Evolutionary conservation across 2,329 filamentous ascomycete genomes (phyloP), one percentile per base, ranked within the genome.

Genomic region (Grosmannia clavigera): DNA sequence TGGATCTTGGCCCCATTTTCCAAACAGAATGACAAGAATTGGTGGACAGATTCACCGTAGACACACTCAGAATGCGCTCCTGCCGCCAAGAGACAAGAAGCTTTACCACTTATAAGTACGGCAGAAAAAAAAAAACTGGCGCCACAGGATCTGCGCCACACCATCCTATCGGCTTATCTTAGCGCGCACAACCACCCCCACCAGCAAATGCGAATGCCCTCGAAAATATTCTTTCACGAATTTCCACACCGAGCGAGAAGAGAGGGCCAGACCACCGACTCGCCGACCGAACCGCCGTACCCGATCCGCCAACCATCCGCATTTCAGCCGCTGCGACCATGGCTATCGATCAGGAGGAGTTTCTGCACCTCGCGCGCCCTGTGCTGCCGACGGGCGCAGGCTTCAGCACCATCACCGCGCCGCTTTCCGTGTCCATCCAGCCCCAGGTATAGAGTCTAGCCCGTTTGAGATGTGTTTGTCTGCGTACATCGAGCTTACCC

Each of bases 341-440:
- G 91, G 87, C 90, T 74, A 78, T 83, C 71, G 78, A 85, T 73
- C 81, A 83, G 69, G 88, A 92, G 74, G 87, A 88, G 65, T 97
- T 96, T 80, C 85, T 97, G 70, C 94, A 99, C 75, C 87, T 99
- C 67, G 87, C 92, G 71, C 86, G 94, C 75, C 94, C 94, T 70
- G 81, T 97, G 70, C 91, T 90, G 73, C 90, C 91, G 67, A 85
- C 87, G 64, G 79, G 83, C 62, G 80, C 91, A 68, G 88, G 88
- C 72, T 84, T 88, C 71, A 88, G 90, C 75, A 85, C 87, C 70
- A 91, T 87, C 68, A 92, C 91, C 73, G 87, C 91, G 76, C 94
- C 94, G 75, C 84, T 99, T 74, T 88, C 86, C 74, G 91, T 99
- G 72, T 88, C 90, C 72, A 88, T 99, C 74, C 94, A 96, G 75